Base-by-base conservation (phyloP, 2,329 filamentous ascomycete species). In the Arthrobotrys iridis region DNA sequence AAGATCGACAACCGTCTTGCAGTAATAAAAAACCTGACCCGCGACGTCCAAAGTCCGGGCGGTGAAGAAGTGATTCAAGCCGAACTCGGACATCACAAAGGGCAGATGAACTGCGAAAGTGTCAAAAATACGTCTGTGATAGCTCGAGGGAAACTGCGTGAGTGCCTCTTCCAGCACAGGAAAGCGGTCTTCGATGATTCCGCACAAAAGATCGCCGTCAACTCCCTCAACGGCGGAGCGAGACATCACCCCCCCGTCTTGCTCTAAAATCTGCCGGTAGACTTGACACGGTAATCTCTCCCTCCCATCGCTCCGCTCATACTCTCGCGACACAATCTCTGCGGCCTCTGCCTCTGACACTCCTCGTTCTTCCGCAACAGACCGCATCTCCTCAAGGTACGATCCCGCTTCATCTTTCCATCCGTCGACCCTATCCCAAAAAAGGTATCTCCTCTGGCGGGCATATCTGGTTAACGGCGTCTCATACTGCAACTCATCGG, bases 31-130 rank as follows among this genome's bases (percentile, higher is more conserved):
- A 4, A 15, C 4, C n/a, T 15, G 4, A 11, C 6, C 10, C 4
- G 43, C 24, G 4, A 22, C 3, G 3, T 30, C 3, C 11, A 64
- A 26, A n/a, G 7, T 2, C 22, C 1, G 13, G 11, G 45, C 60
- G 20, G 45, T 22, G 24, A 55, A 64, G n/a, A 55, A 41, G 43
- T 64, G 60, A 30, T 43, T 43, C 6, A 26, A 41, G 15, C 60
- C 60, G 20, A 28, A 64, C n/a, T 52, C 43, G 13, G 15, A 37
- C 3, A 55, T 1, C 13, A 57, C n/a, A 13, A 66, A 66, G 8
- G 62, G 62, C 1, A 66, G 10, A 45, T 66, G 62, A 57, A 66
- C 62, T 2, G 24, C 35, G 7, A 8, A 48, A 20, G 1, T 1
- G 26, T 62, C 40, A 24, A 46, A 46, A 5, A 2, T 1, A 8